Evolutionary conservation across 2,329 filamentous ascomycete species (phyloP).

Genomic region (Alternaria burnsii): DNA sequence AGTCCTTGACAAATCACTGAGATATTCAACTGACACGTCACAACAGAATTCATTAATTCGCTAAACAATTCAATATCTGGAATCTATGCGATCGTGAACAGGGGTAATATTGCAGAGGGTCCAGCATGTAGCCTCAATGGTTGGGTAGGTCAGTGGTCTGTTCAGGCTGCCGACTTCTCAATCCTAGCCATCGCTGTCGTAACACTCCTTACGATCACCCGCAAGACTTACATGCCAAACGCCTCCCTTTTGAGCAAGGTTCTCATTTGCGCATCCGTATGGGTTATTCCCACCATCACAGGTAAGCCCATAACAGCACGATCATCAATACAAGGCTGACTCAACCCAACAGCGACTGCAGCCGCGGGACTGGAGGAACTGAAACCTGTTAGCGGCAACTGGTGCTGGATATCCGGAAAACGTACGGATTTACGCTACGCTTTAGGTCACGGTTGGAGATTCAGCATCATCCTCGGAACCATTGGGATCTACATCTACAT

Average conservation of each 20-base stretch:
- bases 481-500: conserved; percentile 15
- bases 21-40: conserved; percentile 1
- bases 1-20: neutral
- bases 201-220: conserved; percentile 53
- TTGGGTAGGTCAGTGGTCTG: conserved; percentile 57
- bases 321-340: neutral
- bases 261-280: conserved; percentile 51
- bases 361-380: conserved; percentile 7
- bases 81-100: conserved; percentile 43
- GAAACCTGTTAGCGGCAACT: conserved; percentile 13
- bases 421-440: conserved; percentile 10
- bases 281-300: conserved; percentile 48
- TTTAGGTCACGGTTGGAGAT: conserved; percentile 11
- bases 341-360: conserved; percentile 4
- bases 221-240: conserved; percentile 47
- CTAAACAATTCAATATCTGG: conserved; percentile 57
- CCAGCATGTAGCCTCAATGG: conserved; percentile 55
- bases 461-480: conserved; percentile 10
- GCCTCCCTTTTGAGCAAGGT: conserved; percentile 39
- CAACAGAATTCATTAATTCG: conserved; percentile 45
- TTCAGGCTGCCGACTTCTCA: conserved; percentile 47
- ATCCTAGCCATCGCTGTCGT: conserved; percentile 58
- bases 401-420: conserved; percentile 15
- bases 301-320: neutral
- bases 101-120: conserved; percentile 36